Conservation (phyloP, 306 rosid genomes). For the Dalbergia cultrata region DNA sequence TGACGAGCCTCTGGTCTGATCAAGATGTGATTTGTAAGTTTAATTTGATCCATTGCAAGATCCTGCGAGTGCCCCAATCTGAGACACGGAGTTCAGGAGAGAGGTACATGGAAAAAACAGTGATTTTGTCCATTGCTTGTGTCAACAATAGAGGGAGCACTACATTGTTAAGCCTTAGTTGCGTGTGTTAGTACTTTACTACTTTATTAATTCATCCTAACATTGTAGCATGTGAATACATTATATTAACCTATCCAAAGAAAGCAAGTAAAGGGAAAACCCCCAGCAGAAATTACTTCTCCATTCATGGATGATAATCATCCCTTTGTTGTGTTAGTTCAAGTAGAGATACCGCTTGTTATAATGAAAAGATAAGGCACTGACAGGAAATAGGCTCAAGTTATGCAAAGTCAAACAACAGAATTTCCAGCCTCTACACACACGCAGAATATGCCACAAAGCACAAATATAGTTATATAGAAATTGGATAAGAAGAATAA, state of each 20-base stretch:
- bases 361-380: conserved; percentile 16
- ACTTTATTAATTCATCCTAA: too few relatives aligned
- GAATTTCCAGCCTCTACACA: neutral
- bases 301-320: neutral
- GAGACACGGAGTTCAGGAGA: too few relatives aligned
- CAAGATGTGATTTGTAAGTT: neutral
- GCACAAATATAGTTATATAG: too few relatives aligned
- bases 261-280: neutral
- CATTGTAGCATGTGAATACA: neutral
- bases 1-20: too few relatives aligned
- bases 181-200: neutral
- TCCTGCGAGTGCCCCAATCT: too few relatives aligned
- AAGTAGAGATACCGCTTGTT: neutral
- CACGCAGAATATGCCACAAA: too few relatives aligned
- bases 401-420: conserved; percentile 14
- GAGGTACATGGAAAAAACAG: too few relatives aligned
- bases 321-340: too few relatives aligned
- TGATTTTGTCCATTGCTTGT: too few relatives aligned
- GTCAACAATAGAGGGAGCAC: too few relatives aligned
- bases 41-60: conserved; percentile 3
- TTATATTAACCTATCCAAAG: neutral
- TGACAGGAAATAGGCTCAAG: conserved; percentile 35
- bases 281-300: neutral
- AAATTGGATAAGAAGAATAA: conserved; percentile 7
- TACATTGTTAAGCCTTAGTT: neutral